A percentile compares a stretch with the other conserved stretches of the same genome.
Evolutionary conservation across 2,329 filamentous ascomycete genomes (phyloP).

Genomic region (Neonectria hederae): DNA sequence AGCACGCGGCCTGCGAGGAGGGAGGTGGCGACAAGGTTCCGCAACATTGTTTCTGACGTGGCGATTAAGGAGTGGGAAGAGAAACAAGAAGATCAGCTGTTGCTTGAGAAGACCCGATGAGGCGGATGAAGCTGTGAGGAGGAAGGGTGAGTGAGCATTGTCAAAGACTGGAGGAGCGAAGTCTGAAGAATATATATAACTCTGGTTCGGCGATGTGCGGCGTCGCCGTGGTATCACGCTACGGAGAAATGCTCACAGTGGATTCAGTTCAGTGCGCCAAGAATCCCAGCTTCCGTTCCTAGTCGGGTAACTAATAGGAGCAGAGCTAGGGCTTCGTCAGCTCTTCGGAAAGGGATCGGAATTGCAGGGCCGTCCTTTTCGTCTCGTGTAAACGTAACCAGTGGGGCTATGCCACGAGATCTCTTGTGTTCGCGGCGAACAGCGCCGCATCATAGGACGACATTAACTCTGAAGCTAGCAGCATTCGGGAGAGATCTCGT

Average conservation of each 20-base stretch:
- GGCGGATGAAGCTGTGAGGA: not conserved
- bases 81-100: not conserved
- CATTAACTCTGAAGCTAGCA: not conserved
- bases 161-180: not conserved
- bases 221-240: not conserved
- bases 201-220: not conserved
- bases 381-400: not conserved
- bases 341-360: not conserved
- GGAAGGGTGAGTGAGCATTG: not conserved
- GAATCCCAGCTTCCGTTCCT: too few relatives aligned
- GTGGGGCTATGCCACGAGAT: not conserved
- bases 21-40: constrained; percentile 12
- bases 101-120: not conserved
- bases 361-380: not conserved
- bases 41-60: constrained; percentile 16
- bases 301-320: not conserved
- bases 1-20: constrained; percentile 20
- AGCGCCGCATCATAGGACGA: not conserved
- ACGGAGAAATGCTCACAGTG: not conserved
- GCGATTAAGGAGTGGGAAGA: not conserved
- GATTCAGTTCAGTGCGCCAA: too few relatives aligned
- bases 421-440: not conserved
- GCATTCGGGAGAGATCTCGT: not conserved
- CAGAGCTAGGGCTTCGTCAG: not conserved
- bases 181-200: not conserved